Evolutionary conservation across 371 early-diverging fungal species (phyloP).

Genomic region (Mucor racemosus): DNA sequence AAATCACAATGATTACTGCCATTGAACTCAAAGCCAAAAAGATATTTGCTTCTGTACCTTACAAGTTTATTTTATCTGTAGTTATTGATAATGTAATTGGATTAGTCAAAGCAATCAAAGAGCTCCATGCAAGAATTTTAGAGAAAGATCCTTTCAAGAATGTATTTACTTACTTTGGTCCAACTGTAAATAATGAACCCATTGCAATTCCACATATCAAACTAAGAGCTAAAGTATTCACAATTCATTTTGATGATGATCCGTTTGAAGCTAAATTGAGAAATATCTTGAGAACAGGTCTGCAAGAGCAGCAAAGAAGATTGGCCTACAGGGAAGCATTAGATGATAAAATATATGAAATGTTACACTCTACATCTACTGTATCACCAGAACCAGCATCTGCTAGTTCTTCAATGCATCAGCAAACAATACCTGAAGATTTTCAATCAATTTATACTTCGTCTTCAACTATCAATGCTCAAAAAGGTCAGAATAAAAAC

Average conservation of each 20-base stretch:
- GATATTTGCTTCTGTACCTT: constrained; percentile 25
- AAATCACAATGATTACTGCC: not conserved
- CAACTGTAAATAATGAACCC: constrained; percentile 14
- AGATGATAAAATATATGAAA: constrained; percentile 41
- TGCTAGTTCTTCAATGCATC: not conserved
- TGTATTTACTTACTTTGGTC: constrained; percentile 21
- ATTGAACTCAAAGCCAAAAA: constrained; percentile 9
- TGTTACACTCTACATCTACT: not conserved
- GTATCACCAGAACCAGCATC: not conserved
- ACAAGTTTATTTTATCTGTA: constrained; percentile 24
- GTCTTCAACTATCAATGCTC: not conserved
- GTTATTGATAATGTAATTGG: constrained; percentile 23
- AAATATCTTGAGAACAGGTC: constrained; percentile 40
- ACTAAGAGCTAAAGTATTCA: constrained; percentile 13
- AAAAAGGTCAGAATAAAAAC: not conserved
- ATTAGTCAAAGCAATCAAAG: constrained; percentile 32
- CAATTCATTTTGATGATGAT: constrained; percentile 47
- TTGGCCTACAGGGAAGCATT: constrained; percentile 52
- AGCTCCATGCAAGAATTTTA: constrained; percentile 22
- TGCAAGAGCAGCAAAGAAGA: constrained; percentile 54
- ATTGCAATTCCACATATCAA: constrained; percentile 8
- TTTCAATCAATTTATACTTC: not conserved
- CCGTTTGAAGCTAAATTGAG: constrained; percentile 52
- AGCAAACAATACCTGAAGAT: not conserved
- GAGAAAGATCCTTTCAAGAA: not conserved